phyloP scores from a whole-genome alignment of 208 protist genomes.

The Leishmania aethiopica region DNA sequence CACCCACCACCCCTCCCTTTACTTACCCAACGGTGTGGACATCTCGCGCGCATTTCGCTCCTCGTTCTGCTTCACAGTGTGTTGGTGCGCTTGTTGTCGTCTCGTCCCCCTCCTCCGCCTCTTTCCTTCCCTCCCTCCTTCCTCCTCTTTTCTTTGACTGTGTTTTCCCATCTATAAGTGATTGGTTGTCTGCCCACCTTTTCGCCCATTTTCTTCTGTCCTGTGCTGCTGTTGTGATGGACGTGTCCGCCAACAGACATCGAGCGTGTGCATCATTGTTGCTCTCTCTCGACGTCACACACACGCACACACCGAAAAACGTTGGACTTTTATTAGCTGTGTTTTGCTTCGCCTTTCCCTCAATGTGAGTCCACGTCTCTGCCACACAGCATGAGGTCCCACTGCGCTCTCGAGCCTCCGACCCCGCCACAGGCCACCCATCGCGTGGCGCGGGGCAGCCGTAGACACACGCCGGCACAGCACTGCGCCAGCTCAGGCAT shows the following conservation, averaged over 20 bases:
- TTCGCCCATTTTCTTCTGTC: background rate
- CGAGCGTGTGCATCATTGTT: background rate
- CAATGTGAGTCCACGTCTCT: too few species aligned
- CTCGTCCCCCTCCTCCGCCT: too few species aligned
- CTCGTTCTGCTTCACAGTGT: background rate
- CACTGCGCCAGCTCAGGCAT: background rate
- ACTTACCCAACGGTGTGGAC: background rate
- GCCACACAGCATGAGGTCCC: background rate
- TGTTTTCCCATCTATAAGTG: background rate
- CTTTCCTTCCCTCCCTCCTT: background rate
- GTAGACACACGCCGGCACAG: background rate
- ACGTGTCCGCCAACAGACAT: background rate
- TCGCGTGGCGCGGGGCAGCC: background rate
- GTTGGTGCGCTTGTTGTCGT: background rate
- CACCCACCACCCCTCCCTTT: background rate
- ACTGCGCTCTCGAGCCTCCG: background rate
- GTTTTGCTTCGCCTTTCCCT: too few species aligned
- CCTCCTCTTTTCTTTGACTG: slow-evolving; percentile 5
- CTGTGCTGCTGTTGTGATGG: background rate
- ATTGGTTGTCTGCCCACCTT: background rate
- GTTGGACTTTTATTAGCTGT: background rate
- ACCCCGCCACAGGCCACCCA: background rate
- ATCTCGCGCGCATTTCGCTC: background rate
- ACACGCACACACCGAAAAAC: background rate
- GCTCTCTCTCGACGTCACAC: background rate